Conservation (phyloP, 1,139 yeast species). For the Meyerozyma carpophila region DNA sequence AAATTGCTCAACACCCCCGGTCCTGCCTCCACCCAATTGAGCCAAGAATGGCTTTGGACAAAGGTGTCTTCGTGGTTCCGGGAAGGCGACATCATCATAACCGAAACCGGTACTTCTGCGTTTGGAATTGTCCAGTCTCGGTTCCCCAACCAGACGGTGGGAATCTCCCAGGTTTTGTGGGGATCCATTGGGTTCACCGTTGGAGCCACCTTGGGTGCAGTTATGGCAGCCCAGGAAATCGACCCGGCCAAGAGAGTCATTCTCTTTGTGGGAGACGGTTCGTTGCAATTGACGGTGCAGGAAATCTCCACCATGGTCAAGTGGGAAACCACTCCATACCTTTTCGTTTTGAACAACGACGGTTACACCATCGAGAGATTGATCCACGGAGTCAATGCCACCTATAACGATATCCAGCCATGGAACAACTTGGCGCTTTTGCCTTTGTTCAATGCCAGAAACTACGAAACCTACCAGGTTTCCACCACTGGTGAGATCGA, state of each 20-base stretch:
- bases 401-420: constrained; percentile 74
- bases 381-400: constrained; percentile 74
- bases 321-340: constrained; percentile 74
- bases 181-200: constrained; percentile 88
- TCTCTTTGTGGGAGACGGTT: constrained; percentile 86
- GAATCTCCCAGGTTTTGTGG: constrained; percentile 87
- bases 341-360: constrained; percentile 77
- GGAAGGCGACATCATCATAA: constrained; percentile 74
- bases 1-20: constrained; percentile 31
- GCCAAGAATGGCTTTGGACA: constrained; percentile 82
- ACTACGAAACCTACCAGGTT: constrained; percentile 51
- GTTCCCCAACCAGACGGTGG: constrained; percentile 68
- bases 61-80: constrained; percentile 67
- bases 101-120: constrained; percentile 89
- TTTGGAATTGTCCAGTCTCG: constrained; percentile 78
- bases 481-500: constrained; percentile 65
- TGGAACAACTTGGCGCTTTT: constrained; percentile 73
- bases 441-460: constrained; percentile 67
- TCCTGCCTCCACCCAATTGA: constrained; percentile 28
- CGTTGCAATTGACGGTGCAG: constrained; percentile 82
- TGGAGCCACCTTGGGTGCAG: constrained; percentile 83
- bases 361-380: constrained; percentile 89
- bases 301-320: constrained; percentile 81
- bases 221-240: constrained; percentile 74
- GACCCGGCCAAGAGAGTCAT: constrained; percentile 68